Evolutionary conservation across 345 rosid species (phyloP), one percentile per base, ranked within the genome.

Genomic region (Salix viminalis): DNA sequence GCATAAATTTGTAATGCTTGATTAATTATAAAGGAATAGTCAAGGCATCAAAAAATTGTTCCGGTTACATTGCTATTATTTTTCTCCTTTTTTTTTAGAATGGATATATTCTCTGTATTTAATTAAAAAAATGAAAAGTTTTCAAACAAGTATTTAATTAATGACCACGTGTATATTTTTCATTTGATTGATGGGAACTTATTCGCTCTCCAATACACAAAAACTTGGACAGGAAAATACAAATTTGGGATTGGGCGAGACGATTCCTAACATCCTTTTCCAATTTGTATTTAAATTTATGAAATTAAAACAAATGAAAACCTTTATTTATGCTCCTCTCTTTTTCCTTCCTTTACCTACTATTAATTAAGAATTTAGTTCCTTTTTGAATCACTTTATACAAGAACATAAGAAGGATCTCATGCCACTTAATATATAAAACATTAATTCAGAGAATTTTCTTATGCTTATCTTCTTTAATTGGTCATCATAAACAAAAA

Each of bases 341-440:
- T 26, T 46, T 46, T 70, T 26, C 61, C 41, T 7, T 74, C 9
- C 76, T 80, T 71, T 74, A 64, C n/a, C 70, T 71, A 60, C 52
- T 32, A 77, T n/a, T 36, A 77, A 46, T 50, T 4, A 72, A 46
- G 30, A 9, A 10, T 8, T 37, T 71, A 6, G 50, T 75, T 71
- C 62, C 34, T 0, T 32, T 32, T 32, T 32, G 5, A 32, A 32
- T 32, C 34, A 44, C 80, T 73, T 78, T 76, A 79, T 65, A 36
- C 66, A 58, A 24, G 44, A 76, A 72, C 28, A 80, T 54, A 41
- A 62, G 44, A 41, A 68, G 65, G 78, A 41, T 36, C 60, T 48
- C 52, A 46, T 42, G 37, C 34, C 80, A 69, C 78, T 72, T 80
- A 75, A 70, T 67, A 34, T 34, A 4, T 34, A 67, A 69, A 54